Evolutionary conservation across 495 filamentous ascomycete species (phyloP).

Genomic region (Lophiostoma macrostomum): DNA sequence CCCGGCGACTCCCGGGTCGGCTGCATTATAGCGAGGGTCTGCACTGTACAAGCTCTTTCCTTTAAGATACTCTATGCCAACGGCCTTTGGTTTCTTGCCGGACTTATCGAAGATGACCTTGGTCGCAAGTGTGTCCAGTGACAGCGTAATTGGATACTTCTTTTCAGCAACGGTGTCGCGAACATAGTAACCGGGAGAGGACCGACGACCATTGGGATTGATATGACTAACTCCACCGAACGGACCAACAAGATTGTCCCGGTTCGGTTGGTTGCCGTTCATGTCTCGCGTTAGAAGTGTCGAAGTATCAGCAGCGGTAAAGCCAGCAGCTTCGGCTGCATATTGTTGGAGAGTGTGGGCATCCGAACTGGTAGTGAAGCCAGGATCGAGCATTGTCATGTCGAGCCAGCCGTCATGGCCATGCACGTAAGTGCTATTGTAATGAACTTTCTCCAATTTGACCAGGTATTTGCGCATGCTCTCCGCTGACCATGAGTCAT

Average conservation of each 20-base stretch:
- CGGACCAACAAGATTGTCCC: conserved; percentile 19
- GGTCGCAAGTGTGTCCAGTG: conserved; percentile 58
- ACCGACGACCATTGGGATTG: conserved; percentile 5
- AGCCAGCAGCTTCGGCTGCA: conserved; percentile 18
- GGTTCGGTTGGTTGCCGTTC: conserved; percentile 18
- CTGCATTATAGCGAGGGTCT: conserved; percentile 43
- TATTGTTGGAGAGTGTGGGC: neutral
- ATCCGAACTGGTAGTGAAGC: conserved; percentile 5
- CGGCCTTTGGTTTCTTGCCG: conserved; percentile 49
- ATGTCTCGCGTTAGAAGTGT: conserved; percentile 13
- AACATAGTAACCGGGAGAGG: conserved; percentile 37
- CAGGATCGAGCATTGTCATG: conserved; percentile 23
- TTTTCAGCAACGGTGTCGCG: conserved; percentile 9
- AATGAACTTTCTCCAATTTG: conserved; percentile 24
- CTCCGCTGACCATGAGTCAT: conserved; percentile 45
- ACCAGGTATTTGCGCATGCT: conserved; percentile 48
- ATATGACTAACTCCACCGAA: conserved; percentile 27
- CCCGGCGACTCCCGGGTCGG: conserved; percentile 7
- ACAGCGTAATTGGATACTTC: conserved; percentile 59
- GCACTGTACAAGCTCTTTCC: conserved; percentile 60
- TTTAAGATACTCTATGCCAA: conserved; percentile 61
- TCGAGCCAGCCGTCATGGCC: conserved; percentile 24
- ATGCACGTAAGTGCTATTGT: conserved; percentile 21
- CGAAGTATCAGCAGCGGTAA: neutral
- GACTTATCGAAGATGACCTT: conserved; percentile 54